Evolutionary conservation across 108 stramenopile genomes (phyloP).

Genomic region (Nitzschia sp.): DNA sequence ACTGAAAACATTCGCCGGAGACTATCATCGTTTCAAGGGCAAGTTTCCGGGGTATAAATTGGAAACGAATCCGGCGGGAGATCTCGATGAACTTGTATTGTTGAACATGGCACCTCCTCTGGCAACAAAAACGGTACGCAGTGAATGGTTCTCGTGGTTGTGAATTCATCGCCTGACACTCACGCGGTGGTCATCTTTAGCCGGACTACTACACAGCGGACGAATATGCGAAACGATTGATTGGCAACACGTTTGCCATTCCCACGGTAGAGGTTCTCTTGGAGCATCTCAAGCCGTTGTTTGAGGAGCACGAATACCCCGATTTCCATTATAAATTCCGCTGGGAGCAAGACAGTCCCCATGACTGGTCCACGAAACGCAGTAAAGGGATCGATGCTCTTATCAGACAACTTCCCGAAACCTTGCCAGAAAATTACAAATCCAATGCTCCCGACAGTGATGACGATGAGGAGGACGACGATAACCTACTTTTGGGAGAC

Average conservation of each 20-base stretch:
- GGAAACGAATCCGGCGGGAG: not conserved
- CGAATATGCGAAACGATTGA: conserved; percentile 40
- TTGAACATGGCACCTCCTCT: conserved; percentile 28
- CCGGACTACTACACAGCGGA: conserved; percentile 22
- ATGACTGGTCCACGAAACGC: too few species aligned
- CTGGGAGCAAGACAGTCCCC: too few species aligned
- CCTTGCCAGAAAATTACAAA: too few species aligned
- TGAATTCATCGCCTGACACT: too few species aligned
- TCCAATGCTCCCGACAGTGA: too few species aligned
- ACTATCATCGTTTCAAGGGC: conserved; percentile 1
- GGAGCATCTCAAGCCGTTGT: conserved; percentile 16
- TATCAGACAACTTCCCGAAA: too few species aligned
- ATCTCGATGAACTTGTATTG: not conserved
- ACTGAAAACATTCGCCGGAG: conserved; percentile 13
- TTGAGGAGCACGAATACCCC: conserved; percentile 5
- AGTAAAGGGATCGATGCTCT: too few species aligned
- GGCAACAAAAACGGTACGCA: not conserved
- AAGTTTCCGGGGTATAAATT: conserved; percentile 3
- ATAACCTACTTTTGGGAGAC: too few species aligned
- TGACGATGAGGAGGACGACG: too few species aligned
- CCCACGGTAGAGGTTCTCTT: conserved; percentile 40
- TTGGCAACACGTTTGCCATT: conserved; percentile 43
- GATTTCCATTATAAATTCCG: not conserved
- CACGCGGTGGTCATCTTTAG: too few species aligned
- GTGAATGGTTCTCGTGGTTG: too few species aligned